phyloP scores from a whole-genome alignment of 129 eudicot genomes.

The carrot (Daucus carota) region DNA sequence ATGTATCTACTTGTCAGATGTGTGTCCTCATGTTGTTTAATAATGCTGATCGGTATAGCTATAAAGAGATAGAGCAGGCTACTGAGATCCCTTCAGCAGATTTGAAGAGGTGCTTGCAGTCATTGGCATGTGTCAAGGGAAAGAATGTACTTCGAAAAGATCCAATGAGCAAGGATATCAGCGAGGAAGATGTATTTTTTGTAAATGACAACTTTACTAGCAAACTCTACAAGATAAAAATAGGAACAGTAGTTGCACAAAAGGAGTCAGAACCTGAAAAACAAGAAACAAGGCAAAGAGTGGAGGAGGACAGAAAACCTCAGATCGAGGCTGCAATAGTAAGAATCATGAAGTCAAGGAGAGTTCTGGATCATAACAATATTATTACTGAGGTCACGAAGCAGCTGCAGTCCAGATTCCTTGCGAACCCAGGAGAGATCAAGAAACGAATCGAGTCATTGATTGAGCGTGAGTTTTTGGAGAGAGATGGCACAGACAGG shows the following conservation, averaged over 20 bases:
- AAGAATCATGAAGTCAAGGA: conserved; percentile 69
- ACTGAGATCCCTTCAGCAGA: conserved; percentile 72
- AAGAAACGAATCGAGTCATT: conserved; percentile 83
- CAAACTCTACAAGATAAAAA: conserved; percentile 68
- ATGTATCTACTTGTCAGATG: conserved; percentile 84
- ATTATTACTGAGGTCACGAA: conserved; percentile 69
- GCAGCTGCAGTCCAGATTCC: conserved; percentile 70
- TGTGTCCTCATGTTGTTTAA: conserved; percentile 76
- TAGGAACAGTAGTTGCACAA: conserved; percentile 82
- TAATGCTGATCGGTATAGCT: conserved; percentile 47
- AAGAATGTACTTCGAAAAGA: conserved; percentile 70
- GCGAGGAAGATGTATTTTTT: conserved; percentile 56
- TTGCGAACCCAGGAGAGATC: conserved; percentile 49
- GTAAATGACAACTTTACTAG: conserved; percentile 69
- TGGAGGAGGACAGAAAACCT: conserved; percentile 81
- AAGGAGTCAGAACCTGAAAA: conserved; percentile 80
- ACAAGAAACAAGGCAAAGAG: conserved; percentile 71
- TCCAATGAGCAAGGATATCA: conserved; percentile 81
- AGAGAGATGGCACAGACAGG: conserved; percentile 59
- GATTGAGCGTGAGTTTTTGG: conserved; percentile 76
- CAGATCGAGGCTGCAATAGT: conserved; percentile 84
- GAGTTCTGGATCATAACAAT: conserved; percentile 70
- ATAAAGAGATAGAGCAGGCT: conserved; percentile 73
- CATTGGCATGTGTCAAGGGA: conserved; percentile 76
- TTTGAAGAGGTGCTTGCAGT: conserved; percentile 68